These are phyloP conservation scores for Pleurotus giganteus DNA, from an alignment of 768 basidiomycete genomes.

Conservation along the genomic window DNA sequence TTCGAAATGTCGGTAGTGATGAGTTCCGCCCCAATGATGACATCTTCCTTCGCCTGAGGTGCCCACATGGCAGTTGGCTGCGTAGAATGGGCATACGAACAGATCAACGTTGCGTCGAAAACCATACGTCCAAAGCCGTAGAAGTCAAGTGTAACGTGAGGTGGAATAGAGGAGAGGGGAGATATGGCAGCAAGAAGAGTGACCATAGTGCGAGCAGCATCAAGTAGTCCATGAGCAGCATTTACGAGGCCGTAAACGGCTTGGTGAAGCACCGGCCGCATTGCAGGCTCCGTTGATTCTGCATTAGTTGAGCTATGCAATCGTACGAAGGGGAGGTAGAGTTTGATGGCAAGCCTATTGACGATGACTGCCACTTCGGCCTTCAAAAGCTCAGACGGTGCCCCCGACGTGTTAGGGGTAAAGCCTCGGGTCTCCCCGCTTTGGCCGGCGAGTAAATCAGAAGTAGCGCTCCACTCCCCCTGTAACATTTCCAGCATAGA, in stretches of 20 bases:
- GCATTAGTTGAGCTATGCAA: constrained; percentile 4
- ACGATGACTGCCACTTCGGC: constrained; percentile 57
- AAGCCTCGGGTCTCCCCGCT: background rate
- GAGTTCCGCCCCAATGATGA: constrained; percentile 4
- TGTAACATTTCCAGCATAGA: constrained; percentile 55
- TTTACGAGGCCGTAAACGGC: constrained; percentile 57
- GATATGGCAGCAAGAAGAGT: constrained; percentile 13
- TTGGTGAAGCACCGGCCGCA: constrained; percentile 24
- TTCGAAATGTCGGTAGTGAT: constrained; percentile 19
- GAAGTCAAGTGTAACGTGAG: constrained; percentile 50
- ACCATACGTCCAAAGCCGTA: constrained; percentile 61
- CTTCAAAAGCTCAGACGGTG: background rate
- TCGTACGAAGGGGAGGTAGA: constrained; percentile 67
- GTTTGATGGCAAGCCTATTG: constrained; percentile 58
- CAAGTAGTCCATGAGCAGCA: constrained; percentile 65
- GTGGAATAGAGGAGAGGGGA: constrained; percentile 22
- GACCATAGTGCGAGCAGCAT: constrained; percentile 27
- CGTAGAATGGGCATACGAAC: constrained; percentile 59
- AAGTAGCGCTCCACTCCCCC: constrained; percentile 1
- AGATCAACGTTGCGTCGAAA: constrained; percentile 65
- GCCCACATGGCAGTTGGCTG: constrained; percentile 48
- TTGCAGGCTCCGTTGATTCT: background rate
- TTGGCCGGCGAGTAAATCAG: background rate
- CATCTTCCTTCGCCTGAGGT: constrained; percentile 36
- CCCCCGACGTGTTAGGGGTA: background rate